Base-by-base conservation (phyloP, 2,329 filamentous ascomycete species). In the Talaromyces verruculosus region DNA sequence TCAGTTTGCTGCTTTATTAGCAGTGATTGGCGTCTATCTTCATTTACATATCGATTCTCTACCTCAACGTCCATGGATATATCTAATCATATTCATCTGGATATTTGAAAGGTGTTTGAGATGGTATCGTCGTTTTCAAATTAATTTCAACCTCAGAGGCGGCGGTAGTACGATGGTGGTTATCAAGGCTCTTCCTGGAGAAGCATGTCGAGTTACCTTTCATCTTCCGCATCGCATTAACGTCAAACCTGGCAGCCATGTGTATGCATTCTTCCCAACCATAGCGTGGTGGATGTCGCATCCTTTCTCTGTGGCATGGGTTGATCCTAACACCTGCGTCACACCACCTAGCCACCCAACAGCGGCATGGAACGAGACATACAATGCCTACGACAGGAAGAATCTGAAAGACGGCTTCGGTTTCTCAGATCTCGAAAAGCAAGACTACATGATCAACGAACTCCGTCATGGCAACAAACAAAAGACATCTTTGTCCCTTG, bases 131-230 rank as follows among this genome's bases (percentile, higher is more conserved):
- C 80, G 88, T 33, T 33, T 81, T 49, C 84, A 84, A 73, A 81
- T 86, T 75, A 88, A 87, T 71, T 71, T 84, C 67, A 84, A 82
- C 47, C 74, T 81, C 53, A 79, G 78, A 67, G 73, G 78, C 30
- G 82, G 83, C 35, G 71, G 79, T 64, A 61, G 33, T 39, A 87
- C 85, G 2, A 80, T 77, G 61, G 81, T 87, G 67, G 81, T 81
- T 33, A 82, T 88, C 57, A 82, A 88, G 71, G 87, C 87, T 61
- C 79, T 89, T 58, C 84, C 85, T 2, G 83, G 83, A 30, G 85
- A 88, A 73, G 86, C 87, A 43, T 86, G 84, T 70, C 81, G 85
- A 63, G 84, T 89, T 28, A 88, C 86, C 35, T 86, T 87, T 75
- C 81, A 86, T 68, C 78, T 88, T 57, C 83, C 83, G 15, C 82